A percentile compares a stretch with the other conserved stretches of the same genome.
phyloP scores from a whole-genome alignment of 1,284 basidiomycete genomes.

The Cutaneotrichosporon sp. region DNA sequence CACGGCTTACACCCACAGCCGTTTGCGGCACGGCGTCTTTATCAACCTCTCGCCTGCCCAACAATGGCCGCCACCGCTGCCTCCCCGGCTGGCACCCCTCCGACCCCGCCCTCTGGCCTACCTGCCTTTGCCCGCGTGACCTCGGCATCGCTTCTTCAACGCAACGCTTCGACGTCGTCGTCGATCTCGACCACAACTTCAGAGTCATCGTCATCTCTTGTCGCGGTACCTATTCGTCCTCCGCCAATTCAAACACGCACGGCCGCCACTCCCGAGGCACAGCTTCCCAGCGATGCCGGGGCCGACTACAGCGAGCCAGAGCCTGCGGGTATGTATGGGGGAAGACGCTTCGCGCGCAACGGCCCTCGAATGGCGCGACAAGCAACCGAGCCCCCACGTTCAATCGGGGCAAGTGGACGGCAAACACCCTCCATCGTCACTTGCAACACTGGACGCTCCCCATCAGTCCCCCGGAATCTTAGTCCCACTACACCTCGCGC shows the following conservation, averaged over 20 bases:
- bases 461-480: constrained; percentile 18
- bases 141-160: constrained; percentile 27
- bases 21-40: neutral
- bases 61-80: constrained; percentile 17
- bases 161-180: constrained; percentile 47
- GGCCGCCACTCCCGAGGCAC: constrained; percentile 40
- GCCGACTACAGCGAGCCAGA: constrained; percentile 14
- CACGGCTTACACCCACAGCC: neutral
- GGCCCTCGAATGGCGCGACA: constrained; percentile 33
- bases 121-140: constrained; percentile 24
- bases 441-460: constrained; percentile 9
- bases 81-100: constrained; percentile 19
- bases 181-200: constrained; percentile 43
- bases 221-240: constrained; percentile 50
- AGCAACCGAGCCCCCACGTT: constrained; percentile 6
- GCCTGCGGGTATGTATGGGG: constrained; percentile 23
- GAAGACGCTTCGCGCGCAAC: constrained; percentile 38
- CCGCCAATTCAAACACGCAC: constrained; percentile 49
- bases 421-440: constrained; percentile 12
- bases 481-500: constrained; percentile 18
- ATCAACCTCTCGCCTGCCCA: neutral
- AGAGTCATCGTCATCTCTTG: constrained; percentile 45
- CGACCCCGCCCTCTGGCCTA: constrained; percentile 20
- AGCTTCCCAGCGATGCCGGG: constrained; percentile 23
- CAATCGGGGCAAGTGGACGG: neutral